Evolutionary conservation across 78 protist species (phyloP), one percentile per base, ranked within the genome.

Genomic region (Isochrysis galbana): DNA sequence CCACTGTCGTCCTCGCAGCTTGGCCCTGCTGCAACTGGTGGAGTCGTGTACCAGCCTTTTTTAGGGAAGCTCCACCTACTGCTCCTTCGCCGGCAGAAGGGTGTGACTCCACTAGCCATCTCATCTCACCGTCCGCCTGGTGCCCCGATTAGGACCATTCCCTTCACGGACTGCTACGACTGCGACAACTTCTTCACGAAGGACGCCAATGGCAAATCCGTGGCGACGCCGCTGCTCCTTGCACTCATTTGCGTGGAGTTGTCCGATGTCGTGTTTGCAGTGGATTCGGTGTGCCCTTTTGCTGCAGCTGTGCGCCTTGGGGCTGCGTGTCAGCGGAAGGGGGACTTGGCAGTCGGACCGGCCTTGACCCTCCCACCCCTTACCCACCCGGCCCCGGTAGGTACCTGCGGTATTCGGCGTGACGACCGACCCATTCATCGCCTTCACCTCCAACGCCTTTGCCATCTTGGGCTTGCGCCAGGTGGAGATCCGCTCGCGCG

Each of bases 321-420:
- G 14, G 61, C 61, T 51, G 14, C 29, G 61, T 19, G 61, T 7
- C 29, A 14, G 14, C 29, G 61, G 61, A 14, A 7, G 14, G 61
- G 61, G 29, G 61, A 7, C 61, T 14, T 7, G 29, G 61, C 61
- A 51, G 29, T 7, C 61, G 61, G 7, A 14, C 61, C 7, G 29
- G 61, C 61, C 61, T 7, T 14, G 61, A 7, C 61, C 14, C 61
- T 19, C 61, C 61, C 61, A 14, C 61, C 61, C 29, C 61, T 51
- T 14, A 51, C 61, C 29, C 14, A 7, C 29, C 61, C 61, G 61
- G 7, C 29, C 29, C 61, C 7, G 61, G 61, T 51, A 14, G 74
- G 36, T 91, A 23, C 94, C 94, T 4, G 94, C 94, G 26, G 94
- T 91, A 21, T 61, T 91, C 39, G 94, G 84, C 19, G 94, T 91